A percentile compares a stretch with the other conserved stretches of the same genome.
These are phyloP conservation scores for Phytopythium vexans DNA, from an alignment of 352 stramenopile genomes.

Conservation along the genomic window DNA sequence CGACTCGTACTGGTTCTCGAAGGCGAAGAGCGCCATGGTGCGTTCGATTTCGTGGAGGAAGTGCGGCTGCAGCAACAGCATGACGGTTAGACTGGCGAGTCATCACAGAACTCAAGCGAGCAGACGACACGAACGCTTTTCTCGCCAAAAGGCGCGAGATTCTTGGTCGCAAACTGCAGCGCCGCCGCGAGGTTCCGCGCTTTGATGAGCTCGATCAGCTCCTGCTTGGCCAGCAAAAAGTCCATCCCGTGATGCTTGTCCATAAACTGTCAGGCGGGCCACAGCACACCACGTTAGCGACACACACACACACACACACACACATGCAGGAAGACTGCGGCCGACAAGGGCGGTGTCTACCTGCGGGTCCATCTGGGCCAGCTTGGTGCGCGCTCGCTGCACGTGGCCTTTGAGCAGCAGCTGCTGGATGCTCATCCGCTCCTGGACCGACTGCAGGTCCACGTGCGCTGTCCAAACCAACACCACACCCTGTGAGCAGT, in stretches of 20 bases:
- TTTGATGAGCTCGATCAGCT: slow-evolving; percentile 82
- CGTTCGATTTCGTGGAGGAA: slow-evolving; percentile 77
- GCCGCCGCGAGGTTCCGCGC: slow-evolving; percentile 53
- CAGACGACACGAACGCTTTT: slow-evolving; percentile 49
- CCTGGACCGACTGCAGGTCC: slow-evolving; percentile 71
- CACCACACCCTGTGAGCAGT: background rate
- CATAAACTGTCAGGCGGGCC: slow-evolving; percentile 35
- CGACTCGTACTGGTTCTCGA: slow-evolving; percentile 59
- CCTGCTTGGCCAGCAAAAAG: slow-evolving; percentile 77
- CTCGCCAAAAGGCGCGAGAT: slow-evolving; percentile 69
- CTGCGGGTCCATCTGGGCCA: slow-evolving; percentile 47
- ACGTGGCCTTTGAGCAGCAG: slow-evolving; percentile 61
- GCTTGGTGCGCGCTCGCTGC: slow-evolving; percentile 50
- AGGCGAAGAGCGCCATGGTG: slow-evolving; percentile 75
- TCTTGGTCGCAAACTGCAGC: slow-evolving; percentile 67
- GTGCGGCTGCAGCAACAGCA: slow-evolving; percentile 30
- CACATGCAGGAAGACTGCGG: too few relatives aligned
- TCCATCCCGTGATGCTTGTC: slow-evolving; percentile 57
- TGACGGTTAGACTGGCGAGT: background rate
- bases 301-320: background rate
- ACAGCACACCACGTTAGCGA: background rate
- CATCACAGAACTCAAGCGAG: background rate
- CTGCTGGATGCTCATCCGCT: slow-evolving; percentile 69
- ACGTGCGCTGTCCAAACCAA: slow-evolving; percentile 39
- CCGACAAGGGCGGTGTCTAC: slow-evolving; percentile 6